phyloP scores from a whole-genome alignment of 2,329 filamentous ascomycete species.

The Apiospora marii region DNA sequence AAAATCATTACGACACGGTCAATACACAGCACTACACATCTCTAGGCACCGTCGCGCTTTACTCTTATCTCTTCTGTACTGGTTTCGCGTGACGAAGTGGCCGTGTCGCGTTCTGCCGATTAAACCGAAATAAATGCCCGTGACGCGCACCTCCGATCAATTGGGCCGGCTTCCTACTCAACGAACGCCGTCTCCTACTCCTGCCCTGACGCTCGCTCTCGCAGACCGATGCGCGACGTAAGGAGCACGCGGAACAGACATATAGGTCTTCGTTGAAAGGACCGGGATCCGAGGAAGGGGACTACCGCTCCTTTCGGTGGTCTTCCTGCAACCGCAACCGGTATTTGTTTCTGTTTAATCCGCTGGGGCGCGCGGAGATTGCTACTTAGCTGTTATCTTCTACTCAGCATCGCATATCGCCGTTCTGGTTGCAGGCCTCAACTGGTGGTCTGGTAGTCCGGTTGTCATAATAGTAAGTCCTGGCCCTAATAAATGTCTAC shows the following conservation, averaged over 20 bases:
- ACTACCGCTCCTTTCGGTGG: conserved; percentile 17
- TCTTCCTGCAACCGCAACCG: conserved; percentile 26
- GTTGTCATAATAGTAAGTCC: conserved; percentile 14
- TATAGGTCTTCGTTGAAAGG: conserved; percentile 25
- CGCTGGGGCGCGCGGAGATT: conserved; percentile 27
- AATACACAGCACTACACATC: not conserved
- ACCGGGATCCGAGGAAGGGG: conserved; percentile 28
- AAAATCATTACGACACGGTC: not conserved
- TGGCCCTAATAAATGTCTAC: conserved; percentile 1
- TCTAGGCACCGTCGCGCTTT: conserved; percentile 18
- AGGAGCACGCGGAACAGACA: not conserved
- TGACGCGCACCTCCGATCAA: conserved; percentile 26
- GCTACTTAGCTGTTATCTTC: not conserved
- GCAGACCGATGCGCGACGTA: not conserved
- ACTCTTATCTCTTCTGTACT: not conserved
- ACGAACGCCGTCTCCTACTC: conserved; percentile 11
- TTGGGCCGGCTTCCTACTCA: conserved; percentile 26
- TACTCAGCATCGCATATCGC: not conserved
- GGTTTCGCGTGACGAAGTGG: not conserved
- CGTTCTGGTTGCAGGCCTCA: not conserved
- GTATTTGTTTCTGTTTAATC: conserved; percentile 26
- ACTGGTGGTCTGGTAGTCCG: too few species aligned
- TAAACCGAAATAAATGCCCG: conserved; percentile 20
- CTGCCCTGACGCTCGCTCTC: not conserved
- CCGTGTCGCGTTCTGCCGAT: conserved; percentile 27